phyloP scores from a whole-genome alignment of 495 filamentous ascomycete genomes.

The Alectoria sarmentosa region DNA sequence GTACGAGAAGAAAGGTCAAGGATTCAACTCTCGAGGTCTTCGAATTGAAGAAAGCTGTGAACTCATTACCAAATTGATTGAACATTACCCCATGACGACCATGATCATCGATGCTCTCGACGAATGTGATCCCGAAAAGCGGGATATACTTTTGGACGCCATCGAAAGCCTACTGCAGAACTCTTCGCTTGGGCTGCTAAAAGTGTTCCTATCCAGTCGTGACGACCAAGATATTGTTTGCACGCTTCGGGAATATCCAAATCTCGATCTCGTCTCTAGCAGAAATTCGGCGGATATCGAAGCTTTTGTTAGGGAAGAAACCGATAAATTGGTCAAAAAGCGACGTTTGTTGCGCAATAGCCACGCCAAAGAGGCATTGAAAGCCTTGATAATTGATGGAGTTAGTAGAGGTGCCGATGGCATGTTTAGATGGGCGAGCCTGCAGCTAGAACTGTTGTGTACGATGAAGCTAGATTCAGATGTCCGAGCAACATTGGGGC shows the following conservation, averaged over 20 bases:
- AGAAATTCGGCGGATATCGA: not conserved
- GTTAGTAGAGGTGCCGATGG: slow-evolving; percentile 27
- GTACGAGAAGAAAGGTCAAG: slow-evolving; percentile 21
- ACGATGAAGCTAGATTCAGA: slow-evolving; percentile 25
- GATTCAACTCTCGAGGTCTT: slow-evolving; percentile 23
- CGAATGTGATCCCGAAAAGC: slow-evolving; percentile 32
- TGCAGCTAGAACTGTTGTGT: slow-evolving; percentile 29
- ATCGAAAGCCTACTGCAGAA: not conserved
- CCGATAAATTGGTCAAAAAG: not conserved
- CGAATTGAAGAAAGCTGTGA: slow-evolving; percentile 17
- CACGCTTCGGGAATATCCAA: slow-evolving; percentile 24
- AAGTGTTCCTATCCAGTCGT: slow-evolving; percentile 25
- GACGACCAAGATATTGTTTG: slow-evolving; percentile 31
- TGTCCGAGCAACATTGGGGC: slow-evolving; percentile 22
- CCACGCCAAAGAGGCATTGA: not conserved
- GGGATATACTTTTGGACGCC: not conserved
- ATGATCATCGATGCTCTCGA: slow-evolving; percentile 43
- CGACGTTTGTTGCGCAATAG: not conserved
- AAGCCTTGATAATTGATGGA: slow-evolving; percentile 3
- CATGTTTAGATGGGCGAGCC: slow-evolving; percentile 33
- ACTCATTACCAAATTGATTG: slow-evolving; percentile 18
- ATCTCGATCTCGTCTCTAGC: slow-evolving; percentile 26
- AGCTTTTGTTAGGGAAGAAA: not conserved
- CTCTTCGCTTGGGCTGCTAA: not conserved
- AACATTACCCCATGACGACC: slow-evolving; percentile 26